Base-by-base conservation (phyloP, 2,329 filamentous ascomycete genomes). In the Sporothrix mexicana region DNA sequence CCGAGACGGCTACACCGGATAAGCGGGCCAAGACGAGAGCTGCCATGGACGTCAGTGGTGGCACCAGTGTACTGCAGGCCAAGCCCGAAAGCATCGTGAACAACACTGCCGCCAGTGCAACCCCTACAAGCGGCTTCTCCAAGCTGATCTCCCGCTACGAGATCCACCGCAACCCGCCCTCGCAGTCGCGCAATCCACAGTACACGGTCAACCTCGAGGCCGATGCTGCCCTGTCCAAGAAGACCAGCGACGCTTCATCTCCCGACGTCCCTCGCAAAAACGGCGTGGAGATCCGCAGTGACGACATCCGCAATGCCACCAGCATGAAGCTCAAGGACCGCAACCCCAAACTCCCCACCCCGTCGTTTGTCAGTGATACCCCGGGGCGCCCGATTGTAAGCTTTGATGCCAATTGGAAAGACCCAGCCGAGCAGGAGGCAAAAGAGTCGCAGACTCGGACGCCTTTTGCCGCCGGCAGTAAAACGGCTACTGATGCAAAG, bases 321-420 rank as follows among this genome's bases (percentile, higher is more conserved):
- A 96, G 93, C 82, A 97, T 97, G 88, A 92, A 86, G 80, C 85
- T 96, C 76, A 94, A 90, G 80, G 94, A 97, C 81, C 91, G 95
- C 79, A 98, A 94, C 82, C 83, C 90, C 73, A 97, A 93, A 80
- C 86, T 98, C 75, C 95, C 95, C 41, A 95, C 92, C 79, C 95
- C 95, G 76, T 93, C 93, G 71, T 91, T 93, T 79, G 95, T 98
- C 82, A 98, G 94, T 84, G 92, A 98, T 84, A 92, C 88, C 79
- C 92, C 93, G 78, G 94, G 94, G 78, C 90, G 95, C 80, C 95
- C 95, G 75, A 98, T 98, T 85, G 95, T 98, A 86, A 98, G 95
- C 87, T 98, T 98, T 87, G 89, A 97, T 83, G 88, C 88, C 79
- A 88, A 92, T 80, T 97, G 93, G 91, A 92, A 90, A 85, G 88